Base-by-base conservation (phyloP, 1,284 basidiomycete genomes). In the Austroboletus novae-zelandiae region DNA sequence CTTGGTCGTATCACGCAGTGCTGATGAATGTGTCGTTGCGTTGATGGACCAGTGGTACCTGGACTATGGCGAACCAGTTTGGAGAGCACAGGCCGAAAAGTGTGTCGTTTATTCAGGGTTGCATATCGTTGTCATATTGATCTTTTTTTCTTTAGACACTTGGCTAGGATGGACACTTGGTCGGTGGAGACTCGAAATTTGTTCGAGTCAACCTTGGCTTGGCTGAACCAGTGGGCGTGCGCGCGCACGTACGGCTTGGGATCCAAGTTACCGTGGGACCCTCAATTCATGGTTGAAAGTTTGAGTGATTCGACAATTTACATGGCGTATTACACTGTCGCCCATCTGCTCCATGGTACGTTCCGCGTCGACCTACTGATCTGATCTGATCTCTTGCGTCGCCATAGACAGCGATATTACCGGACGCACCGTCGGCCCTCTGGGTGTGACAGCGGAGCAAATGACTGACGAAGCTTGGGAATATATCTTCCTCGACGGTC, bases 1-100 rank as follows among this genome's bases (percentile, higher is more conserved):
- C 50, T 71, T 91, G 65, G 89, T 98, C 65, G 84, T 95, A 65
- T 93, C 89, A 51, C 80, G 96, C 47, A 93, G 89, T 70, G 84
- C 81, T 20, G 96, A 99, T 66, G 96, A 98, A 72, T 99, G 96
- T 75, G 91, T 98, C 32, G 95, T 99, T 52, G 95, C 96, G 7
- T 77, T 99, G 57, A 96, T 94, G 81, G 97, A 99, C 69, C 97
- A 99, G 72, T 99, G 96, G 95, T 99, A 99, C 74, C 75, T 99
- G 68, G 94, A 99, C 73, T 99, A 99, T 66, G 97, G 96, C 61
- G 95, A 98, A 76, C 68, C 83, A 4, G 69, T 71, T 36, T 99
- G 97, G 97, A 90, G 88, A 71, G 83, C 80, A 15, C 79, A 91
- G 64, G 86, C 94, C 8, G 89, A 94, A 69, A 86, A 81, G 92